Conservation (phyloP, 2,329 filamentous ascomycete genomes). For the Penicillium expansum region DNA sequence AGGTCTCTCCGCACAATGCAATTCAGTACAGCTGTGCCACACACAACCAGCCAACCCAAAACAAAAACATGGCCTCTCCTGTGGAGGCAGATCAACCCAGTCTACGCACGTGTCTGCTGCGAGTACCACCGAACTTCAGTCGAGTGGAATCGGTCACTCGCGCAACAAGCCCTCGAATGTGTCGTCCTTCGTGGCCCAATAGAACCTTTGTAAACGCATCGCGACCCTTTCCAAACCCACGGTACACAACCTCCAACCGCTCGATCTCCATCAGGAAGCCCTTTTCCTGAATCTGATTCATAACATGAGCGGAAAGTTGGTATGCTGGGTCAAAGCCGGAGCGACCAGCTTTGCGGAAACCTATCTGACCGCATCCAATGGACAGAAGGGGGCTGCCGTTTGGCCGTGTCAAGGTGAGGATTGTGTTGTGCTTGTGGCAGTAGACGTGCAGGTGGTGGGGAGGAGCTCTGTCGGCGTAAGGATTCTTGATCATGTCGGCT, state of each 20-base stretch:
- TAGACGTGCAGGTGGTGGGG: conserved; percentile 87
- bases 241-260: conserved; percentile 73
- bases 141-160: conserved; percentile 82
- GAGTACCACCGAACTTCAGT: conserved; percentile 92
- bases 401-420: conserved; percentile 84
- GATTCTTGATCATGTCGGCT: conserved; percentile 35
- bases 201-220: conserved; percentile 89
- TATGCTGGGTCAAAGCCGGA: conserved; percentile 88
- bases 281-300: conserved; percentile 79
- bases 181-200: conserved; percentile 77
- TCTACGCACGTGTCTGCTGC: conserved; percentile 79
- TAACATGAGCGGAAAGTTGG: conserved; percentile 78
- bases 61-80: not conserved
- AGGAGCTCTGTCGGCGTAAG: conserved; percentile 37
- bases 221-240: conserved; percentile 81
- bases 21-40: conserved; percentile 1
- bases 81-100: conserved; percentile 53
- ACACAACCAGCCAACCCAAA: not conserved
- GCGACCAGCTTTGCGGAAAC: conserved; percentile 80
- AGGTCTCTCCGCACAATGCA: not conserved
- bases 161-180: conserved; percentile 70
- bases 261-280: conserved; percentile 74
- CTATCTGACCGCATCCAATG: conserved; percentile 79
- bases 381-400: conserved; percentile 76
- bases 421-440: conserved; percentile 88